Percentiles rank a stretch among this genome's conserved stretches.
phyloP scores from a whole-genome alignment of 495 filamentous ascomycete species.

The Xylaria palmicola region DNA sequence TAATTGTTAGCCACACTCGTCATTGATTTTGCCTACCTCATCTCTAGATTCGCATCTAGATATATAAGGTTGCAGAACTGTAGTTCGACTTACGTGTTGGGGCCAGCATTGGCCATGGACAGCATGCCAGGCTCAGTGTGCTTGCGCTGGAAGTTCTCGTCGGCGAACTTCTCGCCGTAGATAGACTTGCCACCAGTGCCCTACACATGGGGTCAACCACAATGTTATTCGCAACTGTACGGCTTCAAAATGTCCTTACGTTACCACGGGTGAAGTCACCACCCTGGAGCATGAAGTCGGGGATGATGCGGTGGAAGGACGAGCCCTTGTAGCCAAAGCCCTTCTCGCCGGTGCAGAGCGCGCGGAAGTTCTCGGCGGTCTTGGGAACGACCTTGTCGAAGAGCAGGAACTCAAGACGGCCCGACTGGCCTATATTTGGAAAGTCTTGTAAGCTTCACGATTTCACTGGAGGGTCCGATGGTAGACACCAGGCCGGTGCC shows the following conservation, averaged over 20 bases:
- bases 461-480: background rate
- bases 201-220: slow-evolving; percentile 43
- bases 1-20: too few relatives aligned
- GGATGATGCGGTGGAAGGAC: slow-evolving; percentile 93
- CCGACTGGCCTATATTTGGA: slow-evolving; percentile 59
- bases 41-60: too few relatives aligned
- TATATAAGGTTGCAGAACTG: background rate
- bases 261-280: slow-evolving; percentile 98
- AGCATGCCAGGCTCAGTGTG: slow-evolving; percentile 65
- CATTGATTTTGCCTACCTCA: too few relatives aligned
- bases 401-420: slow-evolving; percentile 87
- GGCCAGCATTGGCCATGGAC: slow-evolving; percentile 82
- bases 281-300: slow-evolving; percentile 97
- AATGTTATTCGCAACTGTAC: background rate
- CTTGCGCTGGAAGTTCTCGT: slow-evolving; percentile 73
- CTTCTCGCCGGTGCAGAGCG: slow-evolving; percentile 90
- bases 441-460: slow-evolving; percentile 27
- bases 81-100: slow-evolving; percentile 62
- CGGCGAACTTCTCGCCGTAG: slow-evolving; percentile 81
- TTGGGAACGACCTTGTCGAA: slow-evolving; percentile 85
- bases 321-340: slow-evolving; percentile 82
- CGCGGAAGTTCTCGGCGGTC: slow-evolving; percentile 91
- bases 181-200: slow-evolving; percentile 85
- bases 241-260: slow-evolving; percentile 48
- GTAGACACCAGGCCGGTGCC: background rate